phyloP scores from a whole-genome alignment of 805 yeast species.

The Lachancea meyersii region DNA sequence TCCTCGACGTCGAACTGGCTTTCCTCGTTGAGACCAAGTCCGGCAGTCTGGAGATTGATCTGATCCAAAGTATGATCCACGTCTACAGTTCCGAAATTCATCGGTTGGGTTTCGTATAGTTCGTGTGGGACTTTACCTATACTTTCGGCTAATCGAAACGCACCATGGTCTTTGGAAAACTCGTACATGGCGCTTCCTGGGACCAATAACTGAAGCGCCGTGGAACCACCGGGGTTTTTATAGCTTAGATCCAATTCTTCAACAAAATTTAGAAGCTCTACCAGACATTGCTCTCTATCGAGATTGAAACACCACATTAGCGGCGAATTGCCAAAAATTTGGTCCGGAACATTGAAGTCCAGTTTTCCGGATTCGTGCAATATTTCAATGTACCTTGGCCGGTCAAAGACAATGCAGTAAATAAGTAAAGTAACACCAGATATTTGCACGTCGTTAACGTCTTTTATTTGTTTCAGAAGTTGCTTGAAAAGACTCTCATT shows the following conservation, averaged over 20 bases:
- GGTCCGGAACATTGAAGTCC: slow-evolving; percentile 48
- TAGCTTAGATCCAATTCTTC: slow-evolving; percentile 50
- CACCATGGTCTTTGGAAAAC: slow-evolving; percentile 50
- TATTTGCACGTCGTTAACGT: slow-evolving; percentile 21
- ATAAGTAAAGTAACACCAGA: slow-evolving; percentile 44
- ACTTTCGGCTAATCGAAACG: slow-evolving; percentile 26
- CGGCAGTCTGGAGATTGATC: slow-evolving; percentile 39
- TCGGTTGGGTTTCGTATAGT: slow-evolving; percentile 11
- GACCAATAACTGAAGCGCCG: slow-evolving; percentile 51
- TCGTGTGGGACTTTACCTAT: slow-evolving; percentile 1
- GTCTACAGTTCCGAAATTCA: slow-evolving; percentile 15
- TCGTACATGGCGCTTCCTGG: slow-evolving; percentile 54
- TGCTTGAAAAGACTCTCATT: slow-evolving; percentile 19
- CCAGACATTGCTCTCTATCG: slow-evolving; percentile 48
- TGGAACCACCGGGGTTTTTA: slow-evolving; percentile 23
- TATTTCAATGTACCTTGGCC: slow-evolving; percentile 44
- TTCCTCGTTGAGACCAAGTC: slow-evolving; percentile 19
- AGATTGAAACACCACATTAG: slow-evolving; percentile 82
- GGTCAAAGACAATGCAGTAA: slow-evolving; percentile 51
- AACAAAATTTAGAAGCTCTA: slow-evolving; percentile 51
- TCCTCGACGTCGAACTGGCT: slow-evolving; percentile 14
- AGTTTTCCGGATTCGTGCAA: slow-evolving; percentile 35
- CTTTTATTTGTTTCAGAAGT: slow-evolving; percentile 12
- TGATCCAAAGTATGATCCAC: slow-evolving; percentile 33
- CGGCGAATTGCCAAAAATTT: slow-evolving; percentile 53